phyloP scores from a whole-genome alignment of 495 filamentous ascomycete genomes.

The Trichoderma parareesei region DNA sequence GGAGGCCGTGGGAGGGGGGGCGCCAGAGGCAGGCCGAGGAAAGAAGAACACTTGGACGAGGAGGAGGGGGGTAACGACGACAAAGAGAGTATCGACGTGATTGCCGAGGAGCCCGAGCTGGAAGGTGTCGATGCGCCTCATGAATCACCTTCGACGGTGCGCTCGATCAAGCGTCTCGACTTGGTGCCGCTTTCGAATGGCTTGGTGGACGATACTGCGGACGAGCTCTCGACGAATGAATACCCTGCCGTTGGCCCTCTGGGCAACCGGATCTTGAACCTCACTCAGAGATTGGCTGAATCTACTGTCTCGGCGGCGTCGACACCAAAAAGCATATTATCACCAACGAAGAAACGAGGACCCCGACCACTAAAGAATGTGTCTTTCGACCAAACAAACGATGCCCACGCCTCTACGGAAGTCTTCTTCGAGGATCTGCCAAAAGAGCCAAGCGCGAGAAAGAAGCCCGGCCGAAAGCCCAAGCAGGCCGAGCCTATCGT shows the following conservation, averaged over 20 bases:
- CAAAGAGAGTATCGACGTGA: not conserved
- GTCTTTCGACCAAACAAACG: slow-evolving; percentile 25
- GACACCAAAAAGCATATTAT: slow-evolving; percentile 31
- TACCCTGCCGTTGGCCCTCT: not conserved
- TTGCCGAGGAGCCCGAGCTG: not conserved
- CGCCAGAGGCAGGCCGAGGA: not conserved
- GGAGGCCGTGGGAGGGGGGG: not conserved
- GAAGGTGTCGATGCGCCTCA: not conserved
- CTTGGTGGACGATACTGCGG: not conserved
- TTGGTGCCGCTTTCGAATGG: not conserved
- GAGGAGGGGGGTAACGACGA: not conserved
- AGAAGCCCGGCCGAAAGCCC: slow-evolving; percentile 8
- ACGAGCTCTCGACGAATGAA: slow-evolving; percentile 1
- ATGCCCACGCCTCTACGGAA: slow-evolving; percentile 18
- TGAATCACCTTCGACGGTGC: not conserved
- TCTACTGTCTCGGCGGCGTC: not conserved
- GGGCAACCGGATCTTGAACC: not conserved
- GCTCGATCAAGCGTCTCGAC: not conserved
- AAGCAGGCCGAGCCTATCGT: not conserved
- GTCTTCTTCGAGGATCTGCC: slow-evolving; percentile 25
- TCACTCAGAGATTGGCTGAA: not conserved
- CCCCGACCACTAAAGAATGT: slow-evolving; percentile 31
- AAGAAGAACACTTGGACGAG: not conserved
- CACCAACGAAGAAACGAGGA: slow-evolving; percentile 26
- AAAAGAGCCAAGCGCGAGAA: slow-evolving; percentile 13